Evolutionary conservation across 306 rosid genomes (phyloP).

Genomic region (Cucumis melo): DNA sequence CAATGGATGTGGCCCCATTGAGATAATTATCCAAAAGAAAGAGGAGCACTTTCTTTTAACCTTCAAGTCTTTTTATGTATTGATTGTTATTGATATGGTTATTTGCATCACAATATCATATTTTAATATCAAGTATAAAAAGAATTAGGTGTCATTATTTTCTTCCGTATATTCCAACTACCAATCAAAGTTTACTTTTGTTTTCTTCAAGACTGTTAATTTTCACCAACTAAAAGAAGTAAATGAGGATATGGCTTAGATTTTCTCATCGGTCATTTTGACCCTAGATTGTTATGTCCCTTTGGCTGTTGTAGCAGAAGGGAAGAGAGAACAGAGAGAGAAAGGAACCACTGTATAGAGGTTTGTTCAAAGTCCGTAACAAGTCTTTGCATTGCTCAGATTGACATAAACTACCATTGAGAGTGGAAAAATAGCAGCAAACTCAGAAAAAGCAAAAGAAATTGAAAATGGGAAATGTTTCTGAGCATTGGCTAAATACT

Average conservation of each 20-base stretch:
- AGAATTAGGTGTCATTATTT: background rate
- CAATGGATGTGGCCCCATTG: background rate
- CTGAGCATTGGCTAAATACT: background rate
- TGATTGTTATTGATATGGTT: background rate
- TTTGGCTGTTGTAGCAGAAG: background rate
- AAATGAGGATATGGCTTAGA: background rate
- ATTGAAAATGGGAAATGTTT: constrained; percentile 3
- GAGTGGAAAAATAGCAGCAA: background rate
- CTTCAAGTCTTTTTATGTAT: background rate
- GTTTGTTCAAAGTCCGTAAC: background rate
- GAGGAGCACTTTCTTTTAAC: background rate
- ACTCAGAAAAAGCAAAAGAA: background rate
- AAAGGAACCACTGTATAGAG: background rate
- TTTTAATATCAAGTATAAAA: background rate
- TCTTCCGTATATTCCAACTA: background rate
- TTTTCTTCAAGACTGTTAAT: background rate
- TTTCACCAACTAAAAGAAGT: background rate
- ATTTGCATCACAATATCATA: background rate
- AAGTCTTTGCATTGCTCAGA: background rate
- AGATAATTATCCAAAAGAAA: background rate
- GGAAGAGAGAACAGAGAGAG: background rate
- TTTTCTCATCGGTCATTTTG: background rate
- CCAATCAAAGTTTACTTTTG: background rate
- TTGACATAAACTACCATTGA: background rate
- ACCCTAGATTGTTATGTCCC: background rate